Percentiles rank a stretch among this genome's conserved stretches.
Evolutionary conservation across 176 grass and related monocot genomes (phyloP).

Genomic region (Lolium rigidum): DNA sequence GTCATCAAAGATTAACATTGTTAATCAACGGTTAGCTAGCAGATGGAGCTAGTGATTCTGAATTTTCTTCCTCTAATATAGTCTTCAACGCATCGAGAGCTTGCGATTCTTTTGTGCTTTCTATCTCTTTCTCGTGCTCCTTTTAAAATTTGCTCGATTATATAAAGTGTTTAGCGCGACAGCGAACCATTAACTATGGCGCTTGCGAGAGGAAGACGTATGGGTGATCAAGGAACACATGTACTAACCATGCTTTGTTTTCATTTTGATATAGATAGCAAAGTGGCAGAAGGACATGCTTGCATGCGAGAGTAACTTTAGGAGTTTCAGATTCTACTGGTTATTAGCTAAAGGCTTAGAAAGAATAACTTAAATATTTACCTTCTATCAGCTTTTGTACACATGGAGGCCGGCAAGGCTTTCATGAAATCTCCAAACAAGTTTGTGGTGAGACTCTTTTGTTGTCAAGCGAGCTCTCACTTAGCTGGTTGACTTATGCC

Average conservation of each 20-base stretch:
- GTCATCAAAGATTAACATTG: background rate
- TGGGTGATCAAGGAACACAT: constrained; percentile 41
- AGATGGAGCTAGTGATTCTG: constrained; percentile 16
- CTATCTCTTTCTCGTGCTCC: background rate
- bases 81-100: background rate
- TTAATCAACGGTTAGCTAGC: background rate
- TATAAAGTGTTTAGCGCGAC: constrained; percentile 27
- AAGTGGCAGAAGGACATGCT: constrained; percentile 12
- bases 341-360: background rate
- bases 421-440: background rate
- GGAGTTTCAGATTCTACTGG: too few relatives aligned
- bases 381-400: constrained; percentile 35
- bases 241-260: constrained; percentile 21
- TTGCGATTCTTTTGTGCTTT: background rate
- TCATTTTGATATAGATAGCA: background rate
- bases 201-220: background rate
- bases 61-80: constrained; percentile 16
- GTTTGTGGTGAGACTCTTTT: background rate
- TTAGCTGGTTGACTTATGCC: background rate
- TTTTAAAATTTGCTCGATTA: background rate
- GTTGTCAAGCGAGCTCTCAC: background rate
- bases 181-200: background rate
- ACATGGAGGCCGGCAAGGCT: constrained; percentile 22
- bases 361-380: background rate
- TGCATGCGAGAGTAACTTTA: background rate